These are phyloP conservation scores for Cornus florida DNA, from an alignment of 148 eudicot genomes.

Conservation along the genomic window DNA sequence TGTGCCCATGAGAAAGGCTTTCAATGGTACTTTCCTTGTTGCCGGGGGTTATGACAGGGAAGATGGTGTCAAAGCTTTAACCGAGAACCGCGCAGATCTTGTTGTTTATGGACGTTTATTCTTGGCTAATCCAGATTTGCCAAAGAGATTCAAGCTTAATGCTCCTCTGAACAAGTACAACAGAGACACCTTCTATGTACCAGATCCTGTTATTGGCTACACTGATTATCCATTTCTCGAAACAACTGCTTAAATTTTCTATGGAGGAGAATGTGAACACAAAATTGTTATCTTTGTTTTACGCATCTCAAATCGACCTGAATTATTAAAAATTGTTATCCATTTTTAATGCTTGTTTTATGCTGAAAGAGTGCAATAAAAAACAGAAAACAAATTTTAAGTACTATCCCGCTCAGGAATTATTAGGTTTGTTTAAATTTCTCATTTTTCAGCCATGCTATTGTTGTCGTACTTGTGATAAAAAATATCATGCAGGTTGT, in stretches of 20 bases:
- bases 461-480: too few relatives aligned
- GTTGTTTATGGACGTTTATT: constrained; percentile 45
- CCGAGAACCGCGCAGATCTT: constrained; percentile 31
- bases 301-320: background rate
- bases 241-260: constrained; percentile 1
- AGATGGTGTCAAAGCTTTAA: constrained; percentile 39
- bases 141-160: constrained; percentile 38
- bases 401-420: too few relatives aligned
- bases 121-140: constrained; percentile 50
- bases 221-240: constrained; percentile 57
- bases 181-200: constrained; percentile 39
- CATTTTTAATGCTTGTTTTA: too few relatives aligned
- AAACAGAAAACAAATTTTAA: too few relatives aligned
- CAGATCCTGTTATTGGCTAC: constrained; percentile 56
- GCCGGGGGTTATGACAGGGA: constrained; percentile 44
- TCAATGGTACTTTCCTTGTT: constrained; percentile 39
- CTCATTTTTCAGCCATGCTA: too few relatives aligned
- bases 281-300: too few relatives aligned
- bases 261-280: background rate
- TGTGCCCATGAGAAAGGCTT: constrained; percentile 40
- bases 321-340: too few relatives aligned
- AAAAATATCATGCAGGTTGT: too few relatives aligned
- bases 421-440: too few relatives aligned
- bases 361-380: too few relatives aligned
- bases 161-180: constrained; percentile 50